These are phyloP conservation scores for Verticillium tricorpus DNA, from an alignment of 2,329 filamentous ascomycete species.

Conservation along the genomic window DNA sequence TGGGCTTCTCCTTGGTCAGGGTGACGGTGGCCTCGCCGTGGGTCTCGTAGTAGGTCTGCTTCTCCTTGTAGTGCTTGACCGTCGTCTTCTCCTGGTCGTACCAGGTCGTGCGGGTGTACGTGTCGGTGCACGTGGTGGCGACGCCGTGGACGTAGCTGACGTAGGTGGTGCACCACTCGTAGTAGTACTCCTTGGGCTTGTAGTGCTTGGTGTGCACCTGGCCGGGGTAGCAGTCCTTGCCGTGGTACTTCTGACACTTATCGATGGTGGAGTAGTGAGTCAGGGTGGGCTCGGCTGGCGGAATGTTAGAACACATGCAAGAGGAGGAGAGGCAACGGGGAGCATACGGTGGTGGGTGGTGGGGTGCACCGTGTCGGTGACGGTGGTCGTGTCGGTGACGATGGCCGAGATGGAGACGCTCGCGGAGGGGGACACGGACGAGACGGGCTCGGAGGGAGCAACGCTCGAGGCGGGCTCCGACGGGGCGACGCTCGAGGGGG, in stretches of 20 bases:
- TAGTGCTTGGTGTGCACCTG: neutral
- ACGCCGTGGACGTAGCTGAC: slow-evolving; percentile 1
- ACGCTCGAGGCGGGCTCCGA: neutral
- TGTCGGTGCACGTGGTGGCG: neutral
- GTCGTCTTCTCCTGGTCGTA: slow-evolving; percentile 3
- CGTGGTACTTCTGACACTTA: neutral
- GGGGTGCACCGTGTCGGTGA: neutral
- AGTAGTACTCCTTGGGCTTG: neutral
- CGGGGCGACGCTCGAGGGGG: neutral
- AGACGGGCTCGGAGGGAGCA: neutral
- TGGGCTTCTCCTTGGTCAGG: neutral
- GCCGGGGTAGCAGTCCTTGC: slow-evolving; percentile 1
- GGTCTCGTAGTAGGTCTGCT: neutral
- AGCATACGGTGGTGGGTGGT: neutral
- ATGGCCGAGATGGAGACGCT: neutral
- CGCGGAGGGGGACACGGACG: neutral
- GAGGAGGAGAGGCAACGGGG: no score
- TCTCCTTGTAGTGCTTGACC: neutral
- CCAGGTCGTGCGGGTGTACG: neutral
- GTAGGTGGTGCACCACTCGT: slow-evolving; percentile 2
- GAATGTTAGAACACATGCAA: no score
- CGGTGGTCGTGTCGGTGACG: neutral
- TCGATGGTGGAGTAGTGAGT: neutral
- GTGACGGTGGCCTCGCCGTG: neutral
- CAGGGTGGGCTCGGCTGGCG: neutral